Evolutionary conservation across 169 alveolate genomes (phyloP).

Genomic region (Cryptosporidium muris): DNA sequence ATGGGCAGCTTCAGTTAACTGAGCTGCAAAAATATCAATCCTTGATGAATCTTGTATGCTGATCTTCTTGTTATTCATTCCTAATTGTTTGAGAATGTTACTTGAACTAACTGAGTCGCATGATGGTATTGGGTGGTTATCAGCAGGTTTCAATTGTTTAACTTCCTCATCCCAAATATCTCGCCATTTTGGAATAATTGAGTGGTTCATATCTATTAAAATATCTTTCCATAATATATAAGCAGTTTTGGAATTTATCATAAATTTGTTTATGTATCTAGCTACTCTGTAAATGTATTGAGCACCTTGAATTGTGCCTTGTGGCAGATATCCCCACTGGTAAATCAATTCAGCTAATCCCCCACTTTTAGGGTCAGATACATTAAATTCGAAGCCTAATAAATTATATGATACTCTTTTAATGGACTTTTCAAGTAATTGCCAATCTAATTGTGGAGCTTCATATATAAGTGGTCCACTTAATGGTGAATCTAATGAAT

Average conservation of each 20-base stretch:
- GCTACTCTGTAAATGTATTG: constrained; percentile 65
- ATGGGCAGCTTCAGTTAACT: constrained; percentile 68
- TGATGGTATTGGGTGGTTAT: constrained; percentile 53
- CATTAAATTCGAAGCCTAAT: constrained; percentile 34
- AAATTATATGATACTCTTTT: constrained; percentile 6
- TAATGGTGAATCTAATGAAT: background rate
- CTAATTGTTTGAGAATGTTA: constrained; percentile 34
- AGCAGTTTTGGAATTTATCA: constrained; percentile 64
- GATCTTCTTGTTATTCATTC: constrained; percentile 50
- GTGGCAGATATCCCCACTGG: constrained; percentile 65
- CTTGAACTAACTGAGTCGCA: constrained; percentile 52
- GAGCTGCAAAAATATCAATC: constrained; percentile 57
- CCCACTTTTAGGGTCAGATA: constrained; percentile 52
- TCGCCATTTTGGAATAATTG: constrained; percentile 71
- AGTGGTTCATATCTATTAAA: constrained; percentile 33
- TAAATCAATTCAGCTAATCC: constrained; percentile 28
- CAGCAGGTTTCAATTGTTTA: constrained; percentile 41
- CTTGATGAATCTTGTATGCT: constrained; percentile 44
- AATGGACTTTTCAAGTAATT: constrained; percentile 10
- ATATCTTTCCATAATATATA: constrained; percentile 63
- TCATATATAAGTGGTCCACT: constrained; percentile 9
- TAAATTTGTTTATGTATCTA: constrained; percentile 51
- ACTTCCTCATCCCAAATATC: constrained; percentile 60
- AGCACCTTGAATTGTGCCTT: constrained; percentile 67
- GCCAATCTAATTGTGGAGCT: constrained; percentile 51